phyloP scores from a whole-genome alignment of 305 asterid species.

The Fraxinus platypoda region DNA sequence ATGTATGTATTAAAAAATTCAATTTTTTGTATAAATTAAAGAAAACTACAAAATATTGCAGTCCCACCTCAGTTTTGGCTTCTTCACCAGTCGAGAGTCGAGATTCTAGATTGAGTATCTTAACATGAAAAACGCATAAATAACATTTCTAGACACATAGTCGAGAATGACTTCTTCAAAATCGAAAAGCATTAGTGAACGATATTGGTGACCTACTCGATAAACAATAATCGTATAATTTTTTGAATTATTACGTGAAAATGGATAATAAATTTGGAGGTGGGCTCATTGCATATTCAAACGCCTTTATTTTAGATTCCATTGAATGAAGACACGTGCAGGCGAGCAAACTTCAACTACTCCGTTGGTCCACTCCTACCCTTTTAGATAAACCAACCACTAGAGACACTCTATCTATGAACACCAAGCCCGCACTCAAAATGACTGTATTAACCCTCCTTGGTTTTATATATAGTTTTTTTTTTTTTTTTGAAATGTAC shows the following conservation, averaged over 20 bases:
- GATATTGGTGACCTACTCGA: not conserved
- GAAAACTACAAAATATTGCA: not conserved
- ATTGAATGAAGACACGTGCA: constrained; percentile 29
- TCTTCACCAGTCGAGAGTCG: not conserved
- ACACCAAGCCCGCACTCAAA: constrained; percentile 14
- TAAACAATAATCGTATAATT: not conserved
- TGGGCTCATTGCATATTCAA: not conserved
- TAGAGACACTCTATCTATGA: not conserved
- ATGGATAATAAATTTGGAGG: not conserved
- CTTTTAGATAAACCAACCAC: not conserved
- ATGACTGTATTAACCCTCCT: constrained; percentile 25
- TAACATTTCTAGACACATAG: not conserved
- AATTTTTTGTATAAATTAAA: too few relatives aligned
- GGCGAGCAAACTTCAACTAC: constrained; percentile 16
- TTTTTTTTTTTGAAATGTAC: too few relatives aligned
- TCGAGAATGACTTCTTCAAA: not conserved
- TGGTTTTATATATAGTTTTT: too few relatives aligned
- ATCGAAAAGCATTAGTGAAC: not conserved
- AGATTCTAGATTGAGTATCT: not conserved
- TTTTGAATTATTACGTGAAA: not conserved
- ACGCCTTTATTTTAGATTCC: constrained; percentile 12
- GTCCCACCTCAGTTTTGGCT: too few relatives aligned
- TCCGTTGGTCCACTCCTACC: not conserved
- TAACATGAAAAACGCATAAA: not conserved
- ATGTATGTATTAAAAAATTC: too few relatives aligned